Evolutionary conservation across 305 asterid species (phyloP).

Genomic region (Plantago lanceolata): DNA sequence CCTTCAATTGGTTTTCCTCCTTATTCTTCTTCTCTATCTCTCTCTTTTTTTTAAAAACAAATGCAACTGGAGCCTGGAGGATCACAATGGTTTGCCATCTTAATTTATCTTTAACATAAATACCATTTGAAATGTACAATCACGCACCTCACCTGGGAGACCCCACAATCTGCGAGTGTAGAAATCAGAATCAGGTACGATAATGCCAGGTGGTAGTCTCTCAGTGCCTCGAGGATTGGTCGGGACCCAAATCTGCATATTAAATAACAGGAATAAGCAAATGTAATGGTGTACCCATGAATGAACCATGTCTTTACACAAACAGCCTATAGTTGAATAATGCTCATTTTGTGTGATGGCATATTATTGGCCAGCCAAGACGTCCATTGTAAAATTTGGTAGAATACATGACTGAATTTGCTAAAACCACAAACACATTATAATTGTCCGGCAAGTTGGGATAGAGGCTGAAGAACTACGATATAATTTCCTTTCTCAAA

Average conservation of each 20-base stretch:
- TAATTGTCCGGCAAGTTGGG: not conserved
- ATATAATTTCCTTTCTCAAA: not conserved
- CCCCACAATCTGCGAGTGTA: conserved; percentile 57
- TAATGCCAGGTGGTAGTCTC: conserved; percentile 58
- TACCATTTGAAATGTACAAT: not conserved
- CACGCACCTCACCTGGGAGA: conserved; percentile 49
- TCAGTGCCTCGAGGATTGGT: conserved; percentile 66
- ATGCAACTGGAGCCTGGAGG: too few relatives aligned
- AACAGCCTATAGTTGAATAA: too few relatives aligned
- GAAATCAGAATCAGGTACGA: conserved; percentile 52
- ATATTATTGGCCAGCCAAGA: not conserved
- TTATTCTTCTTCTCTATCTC: too few relatives aligned
- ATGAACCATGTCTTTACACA: too few relatives aligned
- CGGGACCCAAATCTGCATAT: conserved; percentile 49
- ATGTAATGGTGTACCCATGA: not conserved
- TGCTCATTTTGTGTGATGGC: too few relatives aligned
- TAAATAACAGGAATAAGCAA: conserved; percentile 1
- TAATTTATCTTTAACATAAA: too few relatives aligned
- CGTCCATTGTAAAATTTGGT: too few relatives aligned
- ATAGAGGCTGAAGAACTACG: not conserved
- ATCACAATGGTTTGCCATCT: too few relatives aligned
- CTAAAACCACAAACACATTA: not conserved
- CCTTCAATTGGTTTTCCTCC: too few relatives aligned
- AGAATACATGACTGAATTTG: not conserved
- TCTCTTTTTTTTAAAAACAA: too few relatives aligned